Conservation (phyloP, 164 flowering plant species). For the Nymphaea thermarum region DNA sequence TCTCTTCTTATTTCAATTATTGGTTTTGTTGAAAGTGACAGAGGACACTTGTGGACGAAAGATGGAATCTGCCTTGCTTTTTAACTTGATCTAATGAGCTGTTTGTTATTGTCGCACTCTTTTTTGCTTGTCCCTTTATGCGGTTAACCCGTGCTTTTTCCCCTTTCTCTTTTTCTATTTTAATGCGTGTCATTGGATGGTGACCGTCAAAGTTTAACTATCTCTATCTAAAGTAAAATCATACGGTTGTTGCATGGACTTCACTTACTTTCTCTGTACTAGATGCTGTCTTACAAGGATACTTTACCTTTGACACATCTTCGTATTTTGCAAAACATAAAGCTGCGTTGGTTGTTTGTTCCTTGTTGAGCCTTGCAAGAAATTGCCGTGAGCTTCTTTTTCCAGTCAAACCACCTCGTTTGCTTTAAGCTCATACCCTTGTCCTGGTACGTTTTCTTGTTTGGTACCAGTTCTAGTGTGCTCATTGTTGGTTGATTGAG, state of each 20-base stretch:
- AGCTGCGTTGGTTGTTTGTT: constrained; percentile 72
- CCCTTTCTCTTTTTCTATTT: constrained; percentile 20
- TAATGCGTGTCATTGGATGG: constrained; percentile 38
- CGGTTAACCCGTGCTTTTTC: constrained; percentile 88
- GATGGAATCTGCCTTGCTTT: constrained; percentile 74
- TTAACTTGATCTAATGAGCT: constrained; percentile 37
- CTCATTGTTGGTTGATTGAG: background rate
- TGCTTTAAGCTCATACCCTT: constrained; percentile 22
- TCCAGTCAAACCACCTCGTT: constrained; percentile 42
- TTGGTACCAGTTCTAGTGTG: background rate
- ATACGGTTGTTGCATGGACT: constrained; percentile 55
- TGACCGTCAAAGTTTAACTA: constrained; percentile 18
- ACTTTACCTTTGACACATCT: constrained; percentile 51
- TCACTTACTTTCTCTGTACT: constrained; percentile 23
- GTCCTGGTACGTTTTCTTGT: constrained; percentile 9
- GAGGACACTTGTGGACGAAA: background rate
- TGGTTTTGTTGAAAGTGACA: background rate
- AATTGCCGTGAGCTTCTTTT: constrained; percentile 26
- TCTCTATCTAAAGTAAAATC: constrained; percentile 33
- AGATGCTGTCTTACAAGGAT: constrained; percentile 37
- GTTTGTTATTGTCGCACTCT: constrained; percentile 49
- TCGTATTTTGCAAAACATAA: constrained; percentile 19
- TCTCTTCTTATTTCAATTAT: background rate
- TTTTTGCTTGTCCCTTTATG: constrained; percentile 52
- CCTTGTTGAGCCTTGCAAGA: constrained; percentile 82